phyloP scores from a whole-genome alignment of 2,329 filamentous ascomycete genomes.

The Exophiala sp. region DNA sequence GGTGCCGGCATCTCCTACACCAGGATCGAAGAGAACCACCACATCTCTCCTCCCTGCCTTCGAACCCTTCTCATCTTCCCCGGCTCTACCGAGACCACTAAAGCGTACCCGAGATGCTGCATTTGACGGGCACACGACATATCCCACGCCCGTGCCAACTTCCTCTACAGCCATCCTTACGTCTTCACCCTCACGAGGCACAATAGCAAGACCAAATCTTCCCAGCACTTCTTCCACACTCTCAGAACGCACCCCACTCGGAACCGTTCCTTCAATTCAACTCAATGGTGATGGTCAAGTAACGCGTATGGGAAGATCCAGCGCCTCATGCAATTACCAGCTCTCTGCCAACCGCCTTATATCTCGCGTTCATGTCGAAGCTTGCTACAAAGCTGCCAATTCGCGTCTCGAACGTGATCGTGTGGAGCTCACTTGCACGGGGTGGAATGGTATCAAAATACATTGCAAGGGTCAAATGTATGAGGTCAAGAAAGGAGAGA shows the following conservation, averaged over 20 bases:
- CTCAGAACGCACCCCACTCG: slow-evolving; percentile 79
- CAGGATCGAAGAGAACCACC: slow-evolving; percentile 46
- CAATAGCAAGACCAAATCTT: slow-evolving; percentile 50
- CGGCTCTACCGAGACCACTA: slow-evolving; percentile 45
- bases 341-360: slow-evolving; percentile 88
- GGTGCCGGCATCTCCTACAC: slow-evolving; percentile 28
- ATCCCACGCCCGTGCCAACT: slow-evolving; percentile 90
- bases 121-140: slow-evolving; percentile 54
- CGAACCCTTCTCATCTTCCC: slow-evolving; percentile 48
- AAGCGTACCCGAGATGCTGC: slow-evolving; percentile 45
- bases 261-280: slow-evolving; percentile 75
- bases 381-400: slow-evolving; percentile 70
- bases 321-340: slow-evolving; percentile 92
- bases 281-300: slow-evolving; percentile 77
- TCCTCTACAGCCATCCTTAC: slow-evolving; percentile 89
- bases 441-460: slow-evolving; percentile 93
- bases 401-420: slow-evolving; percentile 67
- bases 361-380: slow-evolving; percentile 88
- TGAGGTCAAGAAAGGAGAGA: slow-evolving; percentile 82
- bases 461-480: slow-evolving; percentile 86
- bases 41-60: slow-evolving; percentile 47
- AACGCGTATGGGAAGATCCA: slow-evolving; percentile 85
- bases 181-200: slow-evolving; percentile 69
- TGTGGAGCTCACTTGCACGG: slow-evolving; percentile 85
- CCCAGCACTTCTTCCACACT: slow-evolving; percentile 61